Conservation (phyloP, 345 rosid species). For the Stellera chamaejasme region DNA sequence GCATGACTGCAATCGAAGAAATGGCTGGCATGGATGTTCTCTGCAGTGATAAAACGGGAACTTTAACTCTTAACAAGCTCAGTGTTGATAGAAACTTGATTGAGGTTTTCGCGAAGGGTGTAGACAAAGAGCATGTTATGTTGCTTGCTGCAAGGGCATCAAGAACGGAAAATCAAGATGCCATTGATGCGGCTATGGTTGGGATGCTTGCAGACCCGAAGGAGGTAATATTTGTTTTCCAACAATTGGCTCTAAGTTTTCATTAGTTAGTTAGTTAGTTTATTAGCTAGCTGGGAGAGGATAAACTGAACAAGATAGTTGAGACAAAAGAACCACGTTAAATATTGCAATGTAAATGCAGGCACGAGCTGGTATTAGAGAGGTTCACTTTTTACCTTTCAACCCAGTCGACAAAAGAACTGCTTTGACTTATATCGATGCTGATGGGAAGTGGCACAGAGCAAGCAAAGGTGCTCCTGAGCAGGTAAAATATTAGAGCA, state of each 20-base stretch:
- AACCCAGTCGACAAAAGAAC: constrained; percentile 85
- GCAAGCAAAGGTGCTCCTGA: constrained; percentile 95
- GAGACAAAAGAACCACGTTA: constrained; percentile 1
- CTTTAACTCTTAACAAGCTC: constrained; percentile 75
- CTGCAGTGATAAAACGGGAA: constrained; percentile 86
- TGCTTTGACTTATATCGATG: constrained; percentile 66
- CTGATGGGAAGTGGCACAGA: constrained; percentile 66
- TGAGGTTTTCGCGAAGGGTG: constrained; percentile 65
- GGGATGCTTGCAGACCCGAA: constrained; percentile 82
- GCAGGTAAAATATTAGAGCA: constrained; percentile 35
- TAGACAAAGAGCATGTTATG: constrained; percentile 54
- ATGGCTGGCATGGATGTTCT: constrained; percentile 95
- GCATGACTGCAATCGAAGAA: constrained; percentile 92
- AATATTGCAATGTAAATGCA: constrained; percentile 11
- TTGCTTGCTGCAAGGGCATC: constrained; percentile 82
- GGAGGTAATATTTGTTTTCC: constrained; percentile 34
- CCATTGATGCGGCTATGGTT: constrained; percentile 83
- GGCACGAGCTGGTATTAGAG: constrained; percentile 74
- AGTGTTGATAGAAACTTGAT: constrained; percentile 64
- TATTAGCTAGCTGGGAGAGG: background rate
- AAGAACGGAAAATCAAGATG: constrained; percentile 84
- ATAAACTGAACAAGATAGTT: background rate
- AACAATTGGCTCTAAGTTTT: background rate
- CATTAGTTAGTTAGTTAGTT: background rate
- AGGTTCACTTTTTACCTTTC: constrained; percentile 77